Evolutionary conservation across 495 filamentous ascomycete genomes (phyloP), one percentile per base, ranked within the genome.

Genomic region (Pyronema domesticum): DNA sequence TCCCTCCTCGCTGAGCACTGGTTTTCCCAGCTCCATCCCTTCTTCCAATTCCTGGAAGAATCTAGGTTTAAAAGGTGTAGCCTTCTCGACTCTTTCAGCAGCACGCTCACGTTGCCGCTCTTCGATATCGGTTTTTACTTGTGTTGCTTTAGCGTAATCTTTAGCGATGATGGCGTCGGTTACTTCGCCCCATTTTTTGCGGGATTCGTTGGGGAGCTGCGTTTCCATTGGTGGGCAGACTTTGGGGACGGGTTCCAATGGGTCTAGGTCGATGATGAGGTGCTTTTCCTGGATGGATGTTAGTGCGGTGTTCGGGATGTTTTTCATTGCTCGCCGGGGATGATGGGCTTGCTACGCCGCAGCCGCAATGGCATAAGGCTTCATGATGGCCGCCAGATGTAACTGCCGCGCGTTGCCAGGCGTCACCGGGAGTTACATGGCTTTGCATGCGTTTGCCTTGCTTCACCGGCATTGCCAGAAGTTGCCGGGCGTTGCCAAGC

Each of bases 181-280:
- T 39, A 98, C 89, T 19, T 75, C 74, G 36, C 76, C 73, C 91
- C 91, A 98, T 62, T 94, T 86, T 56, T 78, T 80, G 51, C 88
- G 78, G 0, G 86, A 94, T 70, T 98, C 91, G 62, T 96, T 89
- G 18, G 84, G 76, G 5, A 95, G 77, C 67, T 95, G 89, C 30
- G 76, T 56, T 54, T 85, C 79, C 3, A 70, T 62, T 0, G 91
- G 86, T 0, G 91, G 91, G 3, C 91, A 65, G 19, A 74, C 69
- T 68, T 98, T 98, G 35, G 80, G 71, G 3, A 79, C 76, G 13
- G 87, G 86, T 34, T 73, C 72, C 19, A 98, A 76, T 3, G 89
- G 86, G 30, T 74, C 76, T 47, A 95, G 78, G 65, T 98, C 91
- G 58, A 95, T 81, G 54, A 98, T 77, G 8, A 87, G 76, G 39